These are phyloP conservation scores for Pyrenochaeta sp. DNA, from an alignment of 2,329 filamentous ascomycete genomes.

Conservation along the genomic window DNA sequence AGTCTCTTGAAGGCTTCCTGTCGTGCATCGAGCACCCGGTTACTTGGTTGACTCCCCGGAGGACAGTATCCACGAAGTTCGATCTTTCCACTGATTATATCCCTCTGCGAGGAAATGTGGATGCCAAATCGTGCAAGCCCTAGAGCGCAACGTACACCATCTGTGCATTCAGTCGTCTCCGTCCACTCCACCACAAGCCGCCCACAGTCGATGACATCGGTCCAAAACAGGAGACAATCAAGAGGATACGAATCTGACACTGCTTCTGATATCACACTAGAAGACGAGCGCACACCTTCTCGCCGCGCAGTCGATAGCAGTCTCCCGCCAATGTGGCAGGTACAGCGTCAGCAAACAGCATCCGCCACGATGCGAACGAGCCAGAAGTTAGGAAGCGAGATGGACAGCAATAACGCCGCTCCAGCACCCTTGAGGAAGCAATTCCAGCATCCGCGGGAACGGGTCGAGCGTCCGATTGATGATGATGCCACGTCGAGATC, in stretches of 20 bases:
- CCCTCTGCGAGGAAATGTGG: constrained; percentile 39
- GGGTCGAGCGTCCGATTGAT: constrained; percentile 27
- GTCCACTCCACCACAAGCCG: constrained; percentile 36
- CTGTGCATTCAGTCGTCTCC: constrained; percentile 41
- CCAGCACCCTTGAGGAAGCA: constrained; percentile 22
- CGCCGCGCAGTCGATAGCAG: constrained; percentile 21
- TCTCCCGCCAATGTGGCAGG: constrained; percentile 40
- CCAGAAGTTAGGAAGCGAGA: constrained; percentile 28
- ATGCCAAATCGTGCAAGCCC: constrained; percentile 35
- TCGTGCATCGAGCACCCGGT: no score
- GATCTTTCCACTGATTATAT: no score
- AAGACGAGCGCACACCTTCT: constrained; percentile 29
- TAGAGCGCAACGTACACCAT: constrained; percentile 36
- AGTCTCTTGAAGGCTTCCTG: no score
- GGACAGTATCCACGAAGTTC: no score
- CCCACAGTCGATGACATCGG: constrained; percentile 34
- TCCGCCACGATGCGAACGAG: constrained; percentile 28
- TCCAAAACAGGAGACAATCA: constrained; percentile 27
- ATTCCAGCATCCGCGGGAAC: constrained; percentile 15
- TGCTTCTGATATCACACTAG: constrained; percentile 37
- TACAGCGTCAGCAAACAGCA: constrained; percentile 23
- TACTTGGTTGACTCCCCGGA: no score
- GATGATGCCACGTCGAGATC: constrained; percentile 41
- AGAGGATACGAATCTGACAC: constrained; percentile 43
- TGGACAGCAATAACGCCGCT: constrained; percentile 15